Percentiles rank a stretch among this genome's conserved stretches.
phyloP scores from a whole-genome alignment of 2,329 filamentous ascomycete genomes.

The Xylariales sp. region DNA sequence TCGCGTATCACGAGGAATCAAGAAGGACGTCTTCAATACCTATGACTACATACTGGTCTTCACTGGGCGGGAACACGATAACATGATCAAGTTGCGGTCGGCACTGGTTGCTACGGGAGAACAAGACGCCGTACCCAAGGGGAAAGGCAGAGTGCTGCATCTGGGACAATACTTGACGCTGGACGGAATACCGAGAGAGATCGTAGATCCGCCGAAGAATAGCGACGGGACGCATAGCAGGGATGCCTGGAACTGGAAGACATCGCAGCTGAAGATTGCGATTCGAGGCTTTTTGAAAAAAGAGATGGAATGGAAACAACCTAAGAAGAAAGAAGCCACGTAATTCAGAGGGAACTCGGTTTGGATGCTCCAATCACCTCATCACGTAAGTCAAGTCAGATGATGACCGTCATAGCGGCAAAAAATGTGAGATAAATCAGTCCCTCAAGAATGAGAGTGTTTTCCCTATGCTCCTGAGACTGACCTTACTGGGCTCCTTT shows the following conservation, averaged over 20 bases:
- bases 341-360: too few relatives aligned
- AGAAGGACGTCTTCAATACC: background rate
- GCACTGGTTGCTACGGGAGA: background rate
- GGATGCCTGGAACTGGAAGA: background rate
- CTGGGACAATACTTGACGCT: background rate
- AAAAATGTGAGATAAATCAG: too few relatives aligned
- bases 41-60: conserved; percentile 4
- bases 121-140: background rate
- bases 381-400: too few relatives aligned
- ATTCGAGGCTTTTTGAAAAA: background rate
- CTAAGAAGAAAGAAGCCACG: too few relatives aligned
- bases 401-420: too few relatives aligned
- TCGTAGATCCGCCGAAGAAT: conserved; percentile 1
- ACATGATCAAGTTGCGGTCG: conserved; percentile 3
- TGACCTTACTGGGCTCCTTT: background rate
- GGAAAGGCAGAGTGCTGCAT: background rate
- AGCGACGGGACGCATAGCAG: background rate
- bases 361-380: too few relatives aligned
- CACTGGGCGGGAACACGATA: conserved; percentile 1
- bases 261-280: conserved; percentile 2
- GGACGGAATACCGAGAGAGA: background rate
- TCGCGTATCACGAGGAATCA: background rate
- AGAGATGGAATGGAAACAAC: conserved; percentile 2
- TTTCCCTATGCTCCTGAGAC: background rate
- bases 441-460: background rate